Conservation (phyloP, 2,329 filamentous ascomycete genomes). For the Diaporthe capsici region DNA sequence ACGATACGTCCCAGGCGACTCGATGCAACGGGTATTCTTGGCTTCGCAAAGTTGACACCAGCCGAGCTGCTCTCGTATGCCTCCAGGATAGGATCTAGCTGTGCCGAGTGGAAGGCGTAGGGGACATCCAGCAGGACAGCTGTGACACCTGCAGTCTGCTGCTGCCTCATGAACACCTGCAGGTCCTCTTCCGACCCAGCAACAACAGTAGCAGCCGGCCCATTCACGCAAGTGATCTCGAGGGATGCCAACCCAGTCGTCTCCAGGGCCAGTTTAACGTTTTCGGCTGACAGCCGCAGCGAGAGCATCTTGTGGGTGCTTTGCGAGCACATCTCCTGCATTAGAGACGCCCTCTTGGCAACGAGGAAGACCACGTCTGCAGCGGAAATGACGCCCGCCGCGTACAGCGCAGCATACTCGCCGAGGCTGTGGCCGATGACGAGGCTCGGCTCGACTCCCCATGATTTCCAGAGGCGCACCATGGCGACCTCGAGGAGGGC, state of each 20-base stretch:
- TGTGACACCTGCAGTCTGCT: conserved; percentile 55
- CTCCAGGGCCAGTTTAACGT: conserved; percentile 48
- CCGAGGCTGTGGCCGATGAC: conserved; percentile 73
- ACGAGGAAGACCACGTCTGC: conserved; percentile 81
- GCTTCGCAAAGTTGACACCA: conserved; percentile 56
- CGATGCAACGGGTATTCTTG: conserved; percentile 74
- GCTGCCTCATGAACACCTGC: conserved; percentile 55
- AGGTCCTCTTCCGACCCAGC: conserved; percentile 60
- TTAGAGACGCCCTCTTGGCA: conserved; percentile 74
- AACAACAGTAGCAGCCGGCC: conserved; percentile 81
- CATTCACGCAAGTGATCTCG: conserved; percentile 80
- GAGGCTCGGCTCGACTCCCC: conserved; percentile 62
- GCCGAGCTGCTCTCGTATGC: conserved; percentile 66
- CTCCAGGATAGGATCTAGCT: conserved; percentile 68
- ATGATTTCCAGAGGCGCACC: conserved; percentile 66
- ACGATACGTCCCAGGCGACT: conserved; percentile 75
- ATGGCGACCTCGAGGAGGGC: conserved; percentile 70
- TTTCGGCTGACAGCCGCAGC: conserved; percentile 55
- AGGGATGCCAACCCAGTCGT: conserved; percentile 54
- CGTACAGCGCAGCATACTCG: conserved; percentile 78
- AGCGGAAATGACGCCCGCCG: conserved; percentile 79
- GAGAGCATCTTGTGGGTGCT: conserved; percentile 74
- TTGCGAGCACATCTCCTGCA: conserved; percentile 74
- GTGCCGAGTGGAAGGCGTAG: conserved; percentile 67
- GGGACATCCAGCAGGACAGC: conserved; percentile 62